Base-by-base conservation (phyloP, 2,329 filamentous ascomycete species). In the Xylaria polymorpha region DNA sequence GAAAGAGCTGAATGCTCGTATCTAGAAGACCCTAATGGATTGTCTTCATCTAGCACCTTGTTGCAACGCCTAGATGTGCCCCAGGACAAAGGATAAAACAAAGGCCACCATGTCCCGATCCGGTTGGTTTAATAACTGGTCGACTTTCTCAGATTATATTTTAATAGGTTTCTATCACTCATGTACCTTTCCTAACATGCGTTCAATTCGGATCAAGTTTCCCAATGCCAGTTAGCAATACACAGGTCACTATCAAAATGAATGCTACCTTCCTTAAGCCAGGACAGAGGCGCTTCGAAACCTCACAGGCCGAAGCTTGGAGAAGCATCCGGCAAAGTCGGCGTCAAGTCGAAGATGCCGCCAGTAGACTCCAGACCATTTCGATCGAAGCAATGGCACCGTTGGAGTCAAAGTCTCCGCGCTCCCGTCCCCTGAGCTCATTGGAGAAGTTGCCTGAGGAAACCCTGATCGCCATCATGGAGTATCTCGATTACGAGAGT, bases 371-470 rank as follows among this genome's bases (percentile, higher is more conserved):
- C 15, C 3, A 35, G 22, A 9, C 60, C 9, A 44, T 53, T 44
- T 22, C 5, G 1, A 56, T 37, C 29, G 25, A 43, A 51, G 10
- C 43, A 29, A 55, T 39, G 4, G 37, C 20, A 18, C 10, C 39
- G 22, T 15, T 20, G n/a, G 57, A 55, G 43, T 3, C 25, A 39
- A 22, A 43, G 2, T 32, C 55, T 10, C 25, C 46, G 3, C 56
- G 20, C 18, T 20, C 35, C 3, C 56, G 37, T 4, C 29, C 22
- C 5, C n/a, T 61, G 18, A 72, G 69, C 37, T 39, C 56, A n/a
- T 25, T 74, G 15, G 71, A 74, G 63, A 59, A 39, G 7, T 41
- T 73, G 2, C 72, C 71, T 4, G 69, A 74, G 4, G 68, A 74
- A 55, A 18, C 70, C n/a, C 64, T 66, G 12, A n/a, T 74, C 9